phyloP scores from a whole-genome alignment of 2,329 filamentous ascomycete species.

The Aspergillus fructus region DNA sequence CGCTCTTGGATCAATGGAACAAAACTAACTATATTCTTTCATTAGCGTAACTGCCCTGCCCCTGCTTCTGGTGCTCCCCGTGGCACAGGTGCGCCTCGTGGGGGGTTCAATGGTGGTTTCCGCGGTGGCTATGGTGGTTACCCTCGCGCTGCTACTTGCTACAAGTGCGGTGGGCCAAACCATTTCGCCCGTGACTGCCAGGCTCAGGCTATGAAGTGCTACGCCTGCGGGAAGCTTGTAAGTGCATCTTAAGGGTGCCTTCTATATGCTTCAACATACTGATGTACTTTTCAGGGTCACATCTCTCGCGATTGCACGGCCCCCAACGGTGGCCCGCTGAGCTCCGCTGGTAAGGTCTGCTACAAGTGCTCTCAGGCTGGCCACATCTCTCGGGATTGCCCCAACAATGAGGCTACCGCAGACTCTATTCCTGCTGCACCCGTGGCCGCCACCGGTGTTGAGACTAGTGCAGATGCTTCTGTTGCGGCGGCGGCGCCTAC shows the following conservation, averaged over 20 bases:
- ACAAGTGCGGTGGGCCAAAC: slow-evolving; percentile 81
- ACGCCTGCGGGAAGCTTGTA: slow-evolving; percentile 85
- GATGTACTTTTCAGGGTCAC: slow-evolving; percentile 57
- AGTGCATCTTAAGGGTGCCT: slow-evolving; percentile 18
- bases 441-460: slow-evolving; percentile 38
- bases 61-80: slow-evolving; percentile 65
- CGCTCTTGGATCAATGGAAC: not conserved
- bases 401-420: slow-evolving; percentile 62
- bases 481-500: slow-evolving; percentile 40
- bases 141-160: slow-evolving; percentile 62
- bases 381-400: slow-evolving; percentile 94
- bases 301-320: slow-evolving; percentile 95
- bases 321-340: slow-evolving; percentile 91
- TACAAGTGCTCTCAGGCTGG: slow-evolving; percentile 96
- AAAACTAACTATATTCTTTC: slow-evolving; percentile 3
- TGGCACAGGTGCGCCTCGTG: slow-evolving; percentile 66
- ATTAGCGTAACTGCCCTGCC: slow-evolving; percentile 77
- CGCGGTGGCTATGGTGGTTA: slow-evolving; percentile 70
- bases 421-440: slow-evolving; percentile 28
- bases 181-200: slow-evolving; percentile 98
- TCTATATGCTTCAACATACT: not conserved
- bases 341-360: slow-evolving; percentile 96
- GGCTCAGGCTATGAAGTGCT: slow-evolving; percentile 98
- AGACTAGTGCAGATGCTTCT: slow-evolving; percentile 36
- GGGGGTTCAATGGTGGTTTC: slow-evolving; percentile 59